Conservation (phyloP, 2,329 filamentous ascomycete genomes). For the Ophiostoma populinum region DNA sequence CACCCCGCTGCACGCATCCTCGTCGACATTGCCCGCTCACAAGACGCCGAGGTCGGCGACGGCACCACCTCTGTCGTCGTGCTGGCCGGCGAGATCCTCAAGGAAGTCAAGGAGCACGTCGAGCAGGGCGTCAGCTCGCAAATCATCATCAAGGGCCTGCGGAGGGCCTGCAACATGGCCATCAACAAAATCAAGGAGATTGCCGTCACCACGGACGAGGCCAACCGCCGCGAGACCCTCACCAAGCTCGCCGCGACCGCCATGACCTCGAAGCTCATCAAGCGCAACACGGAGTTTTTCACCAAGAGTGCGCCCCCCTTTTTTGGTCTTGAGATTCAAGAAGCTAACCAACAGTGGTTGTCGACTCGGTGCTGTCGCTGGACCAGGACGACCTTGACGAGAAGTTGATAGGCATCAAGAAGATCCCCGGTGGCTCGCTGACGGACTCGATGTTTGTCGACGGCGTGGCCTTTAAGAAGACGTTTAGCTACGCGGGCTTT, state of each 20-base stretch:
- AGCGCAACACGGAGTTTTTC: slow-evolving; percentile 92
- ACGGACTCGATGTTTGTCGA: slow-evolving; percentile 95
- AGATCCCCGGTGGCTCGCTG: slow-evolving; percentile 87
- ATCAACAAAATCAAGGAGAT: slow-evolving; percentile 99
- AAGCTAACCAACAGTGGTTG: slow-evolving; percentile 48
- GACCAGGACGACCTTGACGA: slow-evolving; percentile 97
- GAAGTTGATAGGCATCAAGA: slow-evolving; percentile 95
- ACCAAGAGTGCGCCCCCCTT: slow-evolving; percentile 58
- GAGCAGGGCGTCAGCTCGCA: slow-evolving; percentile 95
- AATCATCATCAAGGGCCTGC: slow-evolving; percentile 89
- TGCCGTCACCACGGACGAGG: slow-evolving; percentile 67
- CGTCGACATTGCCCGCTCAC: slow-evolving; percentile 93
- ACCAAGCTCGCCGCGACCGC: slow-evolving; percentile 81
- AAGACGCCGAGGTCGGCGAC: slow-evolving; percentile 97
- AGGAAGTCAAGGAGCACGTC: slow-evolving; percentile 90
- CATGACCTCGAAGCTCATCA: slow-evolving; percentile 99
- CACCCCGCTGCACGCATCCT: slow-evolving; percentile 94
- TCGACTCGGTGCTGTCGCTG: slow-evolving; percentile 85
- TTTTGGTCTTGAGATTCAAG: neutral
- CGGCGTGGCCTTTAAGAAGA: slow-evolving; percentile 99
- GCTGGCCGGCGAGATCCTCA: slow-evolving; percentile 89
- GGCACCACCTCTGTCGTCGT: slow-evolving; percentile 97
- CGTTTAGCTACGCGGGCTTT: slow-evolving; percentile 96
- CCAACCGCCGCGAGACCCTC: slow-evolving; percentile 73
- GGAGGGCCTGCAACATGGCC: slow-evolving; percentile 74